Evolutionary conservation across 441 rosid genomes (phyloP).

Genomic region (Jatropha podagrica): DNA sequence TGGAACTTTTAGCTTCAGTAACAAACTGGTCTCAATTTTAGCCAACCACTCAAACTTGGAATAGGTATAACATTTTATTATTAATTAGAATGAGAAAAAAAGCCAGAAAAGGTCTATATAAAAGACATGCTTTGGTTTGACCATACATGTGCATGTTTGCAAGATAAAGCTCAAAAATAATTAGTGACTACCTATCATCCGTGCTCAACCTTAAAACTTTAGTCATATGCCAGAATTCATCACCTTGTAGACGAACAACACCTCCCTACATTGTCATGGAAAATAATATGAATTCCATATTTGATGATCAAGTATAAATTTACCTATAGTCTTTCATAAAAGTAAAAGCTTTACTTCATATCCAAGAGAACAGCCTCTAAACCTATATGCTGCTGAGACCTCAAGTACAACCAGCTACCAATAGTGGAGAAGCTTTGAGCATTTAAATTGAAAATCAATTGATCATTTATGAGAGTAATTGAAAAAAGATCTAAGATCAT

Average conservation of each 20-base stretch:
- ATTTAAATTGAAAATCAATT: neutral
- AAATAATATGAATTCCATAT: conserved; percentile 4
- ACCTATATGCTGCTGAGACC: neutral
- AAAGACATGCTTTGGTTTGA: neutral
- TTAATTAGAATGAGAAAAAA: neutral
- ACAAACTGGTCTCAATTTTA: no score
- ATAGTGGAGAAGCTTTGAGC: neutral
- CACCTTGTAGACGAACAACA: conserved; percentile 64
- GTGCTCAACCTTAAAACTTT: conserved; percentile 63
- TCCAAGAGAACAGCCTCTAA: neutral
- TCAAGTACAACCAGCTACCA: neutral
- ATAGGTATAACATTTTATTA: no score
- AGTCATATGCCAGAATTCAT: conserved; percentile 83
- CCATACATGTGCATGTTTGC: no score
- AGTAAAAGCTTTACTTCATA: neutral
- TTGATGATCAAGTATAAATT: neutral
- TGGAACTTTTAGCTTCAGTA: no score
- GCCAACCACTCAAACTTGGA: no score
- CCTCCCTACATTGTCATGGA: conserved; percentile 46
- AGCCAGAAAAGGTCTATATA: neutral
- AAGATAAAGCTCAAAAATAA: neutral
- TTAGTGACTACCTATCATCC: conserved; percentile 46
- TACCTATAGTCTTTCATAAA: neutral
- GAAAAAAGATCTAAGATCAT: neutral
- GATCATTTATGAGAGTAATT: neutral